Evolutionary conservation across 1,139 yeast genomes (phyloP), one percentile per base, ranked within the genome.

Genomic region (Suhomyces wounanorum): DNA sequence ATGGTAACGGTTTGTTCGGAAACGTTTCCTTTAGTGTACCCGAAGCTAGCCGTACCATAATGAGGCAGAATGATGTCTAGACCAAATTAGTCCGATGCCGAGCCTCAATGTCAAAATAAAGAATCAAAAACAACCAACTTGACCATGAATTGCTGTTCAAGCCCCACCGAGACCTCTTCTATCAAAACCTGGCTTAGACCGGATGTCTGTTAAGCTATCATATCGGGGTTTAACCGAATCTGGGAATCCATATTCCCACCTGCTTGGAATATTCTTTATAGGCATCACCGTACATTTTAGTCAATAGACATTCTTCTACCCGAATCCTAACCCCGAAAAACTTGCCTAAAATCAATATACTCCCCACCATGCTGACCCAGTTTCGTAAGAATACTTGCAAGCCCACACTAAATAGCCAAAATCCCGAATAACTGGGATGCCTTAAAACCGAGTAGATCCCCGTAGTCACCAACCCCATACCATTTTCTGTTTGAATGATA

Each of bases 391-490:
- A 59, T 1, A 71, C 23, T 55, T 75, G 76, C 37, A 66, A 50
- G 2, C 80, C 80, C 21, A 70, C 55, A 8, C 65, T 70, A 49
- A 69, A 69, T n/a, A 67, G 49, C 60, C 70, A 69, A 52, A 75
- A 75, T 25, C 80, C 80, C n/a, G 72, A 52, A 52, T 76, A 76
- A 52, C 77, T 71, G 8, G 80, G 80, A 52, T 76, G 80, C 49
- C 80, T 55, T 40, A 61, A 47, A 51, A 52, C 60, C 7, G 55
- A 46, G 53, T 70, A 75, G 5, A 73, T 56, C 0, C 79, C 80
- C 8, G 50, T 44, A 3, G 74, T 70, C 17, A 73, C 64, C 43
- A 75, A 59, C 28, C 46, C 55, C 10, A 36, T 41, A 1, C 45
- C 40, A 10, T 40, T 37, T 8, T 46, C 40, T 9, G 61, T 58